Base-by-base conservation (phyloP, 2,329 filamentous ascomycete species). In the Fusarium agapanthi region DNA sequence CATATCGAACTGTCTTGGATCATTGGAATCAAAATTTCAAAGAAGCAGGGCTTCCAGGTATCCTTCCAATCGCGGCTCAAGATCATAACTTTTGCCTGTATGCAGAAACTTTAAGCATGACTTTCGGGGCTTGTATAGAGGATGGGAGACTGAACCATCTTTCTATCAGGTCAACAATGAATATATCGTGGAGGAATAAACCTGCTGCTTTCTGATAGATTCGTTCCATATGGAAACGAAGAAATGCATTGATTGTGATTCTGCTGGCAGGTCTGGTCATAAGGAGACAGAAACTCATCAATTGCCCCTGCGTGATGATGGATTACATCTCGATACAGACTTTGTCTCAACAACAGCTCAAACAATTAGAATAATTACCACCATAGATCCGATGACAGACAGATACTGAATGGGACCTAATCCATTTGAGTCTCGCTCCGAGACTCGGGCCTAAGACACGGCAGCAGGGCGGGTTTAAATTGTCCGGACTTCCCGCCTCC, bases 401-500 rank as follows among this genome's bases (percentile, higher is more conserved):
- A 55, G 28, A 54, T n/a, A 41, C 28, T 26, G 26, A 11, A 54
- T 26, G 35, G 24, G 15, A 40, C 14, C 35, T 30, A n/a, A n/a
- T 54, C 35, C 20, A 41, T 28, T 30, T 26, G 28, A 37, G 43
- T n/a, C 24, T 34, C 28, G 28, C 47, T 54, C 57, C 47, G 57
- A 55, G 47, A 26, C 28, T 60, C 28, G 47, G 57, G 47, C 26
- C 24, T 22, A 55, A 55, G 28, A 40, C 30, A 10, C 24, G n/a
- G 45, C 28, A 41, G 57, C 47, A 30, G 45, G 28, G n/a, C 47
- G 32, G 24, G 37, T 26, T 60, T 55, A 60, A 60, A 55, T 60
- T 60, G 35, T 56, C 63, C 63, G 50, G 20, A 11, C 20, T 45
- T 59, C 61, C 61, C 50, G 43, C 50, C 63, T 45, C 53, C 34